Conservation (phyloP, 163 green algal species). For the Chlorella variabilis region DNA sequence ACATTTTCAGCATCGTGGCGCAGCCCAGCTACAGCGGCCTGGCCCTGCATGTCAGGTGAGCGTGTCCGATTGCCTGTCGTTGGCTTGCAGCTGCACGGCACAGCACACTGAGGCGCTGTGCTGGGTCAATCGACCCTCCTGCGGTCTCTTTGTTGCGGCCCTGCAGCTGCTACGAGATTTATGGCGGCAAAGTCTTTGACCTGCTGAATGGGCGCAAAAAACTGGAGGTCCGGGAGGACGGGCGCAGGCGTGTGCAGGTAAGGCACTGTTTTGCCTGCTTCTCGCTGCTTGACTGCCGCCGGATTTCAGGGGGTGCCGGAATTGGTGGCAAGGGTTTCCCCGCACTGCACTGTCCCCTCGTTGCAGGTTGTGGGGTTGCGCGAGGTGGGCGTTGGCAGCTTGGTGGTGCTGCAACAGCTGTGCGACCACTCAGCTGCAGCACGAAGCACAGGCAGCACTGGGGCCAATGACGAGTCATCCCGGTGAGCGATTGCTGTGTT, state of each 20-base stretch:
- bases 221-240: slow-evolving; percentile 95
- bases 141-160: no score
- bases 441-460: slow-evolving; percentile 90
- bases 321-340: no score
- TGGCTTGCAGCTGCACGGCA: no score
- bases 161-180: slow-evolving; percentile 97
- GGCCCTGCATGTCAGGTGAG: slow-evolving; percentile 76
- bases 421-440: slow-evolving; percentile 81
- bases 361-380: slow-evolving; percentile 67
- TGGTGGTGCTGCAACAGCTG: slow-evolving; percentile 79
- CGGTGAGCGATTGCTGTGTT: slow-evolving; percentile 55
- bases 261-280: no score
- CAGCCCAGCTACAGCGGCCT: slow-evolving; percentile 67
- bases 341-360: no score
- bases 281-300: no score
- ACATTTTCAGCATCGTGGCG: slow-evolving; percentile 86
- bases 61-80: no score
- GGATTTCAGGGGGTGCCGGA: no score
- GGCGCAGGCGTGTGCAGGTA: slow-evolving; percentile 82
- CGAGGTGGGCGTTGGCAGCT: slow-evolving; percentile 68
- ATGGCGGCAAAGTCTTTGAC: slow-evolving; percentile 97
- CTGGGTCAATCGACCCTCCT: no score
- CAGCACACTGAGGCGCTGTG: no score
- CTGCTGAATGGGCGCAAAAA: slow-evolving; percentile 92
- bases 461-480: slow-evolving; percentile 96